Base-by-base conservation (phyloP, 2,329 filamentous ascomycete genomes). In the Pyrenochaeta sp. region DNA sequence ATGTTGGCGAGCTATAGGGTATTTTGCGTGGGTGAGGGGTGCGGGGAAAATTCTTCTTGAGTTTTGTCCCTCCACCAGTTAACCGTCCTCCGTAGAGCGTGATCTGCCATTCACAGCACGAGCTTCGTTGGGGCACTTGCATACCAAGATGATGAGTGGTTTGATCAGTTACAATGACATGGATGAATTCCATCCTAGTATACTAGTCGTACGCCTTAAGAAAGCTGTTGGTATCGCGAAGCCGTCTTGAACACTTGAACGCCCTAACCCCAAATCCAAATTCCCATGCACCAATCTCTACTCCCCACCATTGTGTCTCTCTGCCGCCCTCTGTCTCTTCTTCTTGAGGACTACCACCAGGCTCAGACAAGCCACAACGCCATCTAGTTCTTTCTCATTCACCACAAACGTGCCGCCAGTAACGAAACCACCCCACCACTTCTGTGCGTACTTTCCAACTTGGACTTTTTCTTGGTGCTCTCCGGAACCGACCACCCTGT, bases 391-490 rank as follows among this genome's bases (percentile, higher is more conserved):
- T 8, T 42, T 53, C 46, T 59, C 64, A 60, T 72, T 64, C 8
- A 73, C 58, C 1, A 71, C 66, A 24, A 68, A 53, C 5, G 52
- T 66, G 0, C 71, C 68, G 6, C 67, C 69, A 2, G 60, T 68
- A 1, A 64, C 56, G 47, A 68, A 59, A 3, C 57, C 52, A 13
- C 67, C 62, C 69, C 68, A 69, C 62, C 62, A 68, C 34, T 67
- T 68, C 59, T 71, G 65, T 48, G 61, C 61, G 59, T 67, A 73
- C 52, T 65, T 69, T 9, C 50, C 69, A 12, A 73, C 61, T 48
- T 63, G 58, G 2, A 62, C 49, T 51, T 64, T 67, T 34, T 39
- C 66, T 53, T 64, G 48, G 1, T 45, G 12, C 2, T 65, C 48
- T 6, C 65, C 61, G 10, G 27, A 58, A 2, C 67, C 68, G 22